These are phyloP conservation scores for Hyphodiscus hymeniophilus DNA, from an alignment of 495 filamentous ascomycete genomes.

Conservation along the genomic window DNA sequence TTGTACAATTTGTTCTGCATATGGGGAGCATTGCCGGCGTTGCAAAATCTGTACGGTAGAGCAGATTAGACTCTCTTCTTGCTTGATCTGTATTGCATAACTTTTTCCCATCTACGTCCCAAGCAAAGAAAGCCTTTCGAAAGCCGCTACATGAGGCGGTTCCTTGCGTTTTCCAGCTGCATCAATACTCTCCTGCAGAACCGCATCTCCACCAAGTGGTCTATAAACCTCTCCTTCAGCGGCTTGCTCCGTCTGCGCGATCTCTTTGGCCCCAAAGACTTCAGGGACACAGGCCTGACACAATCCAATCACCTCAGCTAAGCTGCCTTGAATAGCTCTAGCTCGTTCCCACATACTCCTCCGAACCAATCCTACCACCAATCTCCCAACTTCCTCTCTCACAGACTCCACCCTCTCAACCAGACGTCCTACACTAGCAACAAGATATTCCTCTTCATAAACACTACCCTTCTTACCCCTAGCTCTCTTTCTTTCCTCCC, in stretches of 20 bases:
- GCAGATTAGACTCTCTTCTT: constrained; percentile 14
- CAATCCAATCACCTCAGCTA: constrained; percentile 61
- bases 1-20: constrained; percentile 21
- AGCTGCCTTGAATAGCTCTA: constrained; percentile 60
- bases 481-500: constrained; percentile 92
- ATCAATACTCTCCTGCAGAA: constrained; percentile 40
- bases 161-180: constrained; percentile 35
- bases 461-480: constrained; percentile 91
- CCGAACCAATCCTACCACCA: constrained; percentile 67
- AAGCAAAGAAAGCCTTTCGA: constrained; percentile 50
- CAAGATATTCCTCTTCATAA: constrained; percentile 95
- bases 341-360: constrained; percentile 84
- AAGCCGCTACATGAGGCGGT: constrained; percentile 34
- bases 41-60: constrained; percentile 10
- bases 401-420: constrained; percentile 74
- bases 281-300: constrained; percentile 57
- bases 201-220: constrained; percentile 37
- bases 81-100: constrained; percentile 8
- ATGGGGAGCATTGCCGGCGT: constrained; percentile 21
- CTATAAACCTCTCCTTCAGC: constrained; percentile 22
- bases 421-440: constrained; percentile 75
- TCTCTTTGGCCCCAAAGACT: constrained; percentile 47
- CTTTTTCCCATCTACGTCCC: constrained; percentile 19
- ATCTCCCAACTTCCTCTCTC: constrained; percentile 55
- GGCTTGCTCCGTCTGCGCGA: constrained; percentile 4